Evolutionary conservation across 2,329 filamentous ascomycete genomes (phyloP).

Genomic region (Ilyonectria sp.): DNA sequence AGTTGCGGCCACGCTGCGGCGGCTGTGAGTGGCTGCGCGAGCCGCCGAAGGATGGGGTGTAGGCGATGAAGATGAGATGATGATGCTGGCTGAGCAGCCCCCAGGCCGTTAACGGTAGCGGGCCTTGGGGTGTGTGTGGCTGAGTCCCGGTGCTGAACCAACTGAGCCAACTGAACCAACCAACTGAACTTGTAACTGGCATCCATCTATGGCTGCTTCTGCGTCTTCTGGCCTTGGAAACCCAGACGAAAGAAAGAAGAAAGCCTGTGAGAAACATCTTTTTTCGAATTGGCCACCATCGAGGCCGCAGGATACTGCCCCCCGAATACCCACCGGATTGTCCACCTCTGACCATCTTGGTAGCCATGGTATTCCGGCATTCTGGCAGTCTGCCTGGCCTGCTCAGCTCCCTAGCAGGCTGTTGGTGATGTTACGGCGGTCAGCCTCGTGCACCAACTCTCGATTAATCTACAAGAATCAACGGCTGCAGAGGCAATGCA

Average conservation of each 20-base stretch:
- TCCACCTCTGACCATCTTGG: no score
- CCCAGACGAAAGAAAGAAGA: not conserved
- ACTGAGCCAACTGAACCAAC: not conserved
- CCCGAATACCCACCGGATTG: not conserved
- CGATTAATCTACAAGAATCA: not conserved
- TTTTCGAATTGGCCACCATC: not conserved
- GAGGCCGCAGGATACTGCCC: not conserved
- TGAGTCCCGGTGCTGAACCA: not conserved
- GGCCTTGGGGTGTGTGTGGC: not conserved
- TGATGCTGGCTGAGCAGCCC: not conserved
- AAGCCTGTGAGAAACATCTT: not conserved
- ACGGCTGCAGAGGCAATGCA: no score
- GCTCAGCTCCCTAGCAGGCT: not conserved
- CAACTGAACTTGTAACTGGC: not conserved
- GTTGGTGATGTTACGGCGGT: not conserved
- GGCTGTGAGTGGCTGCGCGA: not conserved
- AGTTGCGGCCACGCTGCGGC: constrained; percentile 24
- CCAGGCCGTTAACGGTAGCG: not conserved
- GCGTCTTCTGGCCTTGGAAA: not conserved
- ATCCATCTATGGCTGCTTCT: not conserved
- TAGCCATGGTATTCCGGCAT: not conserved
- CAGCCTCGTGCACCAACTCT: not conserved
- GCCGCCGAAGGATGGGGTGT: not conserved
- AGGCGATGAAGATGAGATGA: not conserved
- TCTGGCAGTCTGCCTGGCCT: not conserved